phyloP scores from a whole-genome alignment of 768 basidiomycete species.

The Crassisporium funariophilum region DNA sequence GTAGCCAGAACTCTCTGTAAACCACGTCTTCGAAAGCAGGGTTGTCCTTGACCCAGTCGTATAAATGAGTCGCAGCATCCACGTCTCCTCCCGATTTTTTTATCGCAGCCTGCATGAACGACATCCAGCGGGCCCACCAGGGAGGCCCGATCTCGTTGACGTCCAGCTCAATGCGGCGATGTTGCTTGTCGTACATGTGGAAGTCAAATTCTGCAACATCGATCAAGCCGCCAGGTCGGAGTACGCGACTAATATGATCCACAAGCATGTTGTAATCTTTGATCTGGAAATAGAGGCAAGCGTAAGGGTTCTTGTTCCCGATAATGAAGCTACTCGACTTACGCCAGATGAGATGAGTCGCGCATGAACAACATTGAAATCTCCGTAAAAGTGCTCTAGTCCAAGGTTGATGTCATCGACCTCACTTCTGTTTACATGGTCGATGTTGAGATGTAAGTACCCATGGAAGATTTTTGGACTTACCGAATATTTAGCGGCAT shows the following conservation, averaged over 20 bases:
- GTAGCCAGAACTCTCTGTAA: constrained; percentile 63
- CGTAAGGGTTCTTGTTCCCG: no score
- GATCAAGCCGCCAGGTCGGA: constrained; percentile 72
- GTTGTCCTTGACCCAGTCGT: constrained; percentile 56
- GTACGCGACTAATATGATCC: constrained; percentile 64
- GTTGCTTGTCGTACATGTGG: constrained; percentile 55
- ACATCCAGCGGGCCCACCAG: constrained; percentile 67
- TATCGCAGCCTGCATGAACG: constrained; percentile 54
- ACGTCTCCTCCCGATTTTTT: constrained; percentile 58
- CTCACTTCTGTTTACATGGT: constrained; percentile 58
- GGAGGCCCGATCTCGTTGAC: constrained; percentile 48
- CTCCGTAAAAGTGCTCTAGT: constrained; percentile 77
- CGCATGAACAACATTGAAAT: constrained; percentile 76
- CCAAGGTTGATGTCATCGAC: constrained; percentile 86
- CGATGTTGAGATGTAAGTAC: constrained; percentile 8
- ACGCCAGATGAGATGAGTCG: constrained; percentile 76
- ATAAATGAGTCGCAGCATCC: constrained; percentile 60
- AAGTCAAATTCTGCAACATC: constrained; percentile 74
- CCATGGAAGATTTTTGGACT: constrained; percentile 4
- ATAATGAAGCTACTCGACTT: constrained; percentile 29
- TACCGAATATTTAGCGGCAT: constrained; percentile 77
- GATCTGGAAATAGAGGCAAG: no score
- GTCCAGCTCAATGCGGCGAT: constrained; percentile 43
- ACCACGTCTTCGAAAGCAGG: constrained; percentile 60
- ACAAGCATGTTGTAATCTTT: constrained; percentile 65